Percentiles rank a stretch among this genome's conserved stretches.
Conservation (phyloP, 176 grass and related monocot species). For the Panicum miliaceum region DNA sequence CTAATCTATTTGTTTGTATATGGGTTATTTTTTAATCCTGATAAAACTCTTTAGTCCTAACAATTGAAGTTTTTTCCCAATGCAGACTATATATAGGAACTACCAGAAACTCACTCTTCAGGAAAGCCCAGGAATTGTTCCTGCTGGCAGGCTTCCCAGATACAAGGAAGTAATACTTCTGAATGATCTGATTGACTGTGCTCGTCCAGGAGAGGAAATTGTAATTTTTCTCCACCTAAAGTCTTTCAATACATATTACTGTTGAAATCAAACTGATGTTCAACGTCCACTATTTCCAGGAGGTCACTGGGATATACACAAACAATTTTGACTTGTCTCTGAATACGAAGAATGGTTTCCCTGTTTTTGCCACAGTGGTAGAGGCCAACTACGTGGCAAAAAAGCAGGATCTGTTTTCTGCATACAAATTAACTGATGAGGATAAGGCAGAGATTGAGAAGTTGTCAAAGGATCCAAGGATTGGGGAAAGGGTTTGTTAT, state of each 20-base stretch:
- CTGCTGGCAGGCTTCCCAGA: conserved; percentile 97
- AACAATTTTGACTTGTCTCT: conserved; percentile 99
- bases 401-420: conserved; percentile 97
- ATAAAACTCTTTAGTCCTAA: not conserved
- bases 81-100: conserved; percentile 95
- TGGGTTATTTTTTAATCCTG: not conserved
- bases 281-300: conserved; percentile 54
- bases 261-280: conserved; percentile 19
- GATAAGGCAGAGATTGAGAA: conserved; percentile 98
- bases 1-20: conserved; percentile 1
- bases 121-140: conserved; percentile 97
- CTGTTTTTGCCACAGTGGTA: conserved; percentile 94
- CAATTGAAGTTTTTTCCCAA: conserved; percentile 11
- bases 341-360: conserved; percentile 99
- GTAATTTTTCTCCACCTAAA: conserved; percentile 60
- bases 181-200: conserved; percentile 96
- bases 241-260: conserved; percentile 12
- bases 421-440: conserved; percentile 97
- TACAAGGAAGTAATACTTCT: conserved; percentile 99
- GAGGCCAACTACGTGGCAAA: conserved; percentile 95
- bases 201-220: conserved; percentile 98
- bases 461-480: conserved; percentile 90
- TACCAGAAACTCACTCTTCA: conserved; percentile 98
- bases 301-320: conserved; percentile 97
- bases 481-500: conserved; percentile 89